Evolutionary conservation across 2,329 filamentous ascomycete species (phyloP).

Genomic region (Plenodomus biglobosus): DNA sequence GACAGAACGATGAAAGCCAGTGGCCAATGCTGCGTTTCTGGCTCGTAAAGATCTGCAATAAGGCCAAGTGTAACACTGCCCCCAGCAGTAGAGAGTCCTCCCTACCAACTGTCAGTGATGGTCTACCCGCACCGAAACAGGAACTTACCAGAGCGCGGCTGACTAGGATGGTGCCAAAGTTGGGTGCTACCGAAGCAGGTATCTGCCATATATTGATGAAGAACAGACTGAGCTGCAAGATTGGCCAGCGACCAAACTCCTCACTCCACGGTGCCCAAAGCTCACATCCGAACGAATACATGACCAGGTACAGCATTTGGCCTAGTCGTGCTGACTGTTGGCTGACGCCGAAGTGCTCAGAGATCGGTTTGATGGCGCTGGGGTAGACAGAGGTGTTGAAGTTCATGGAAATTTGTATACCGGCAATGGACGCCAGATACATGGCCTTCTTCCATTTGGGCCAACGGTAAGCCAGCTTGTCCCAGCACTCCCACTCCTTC

Average conservation of each 20-base stretch:
- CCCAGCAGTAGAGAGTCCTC: constrained; percentile 55
- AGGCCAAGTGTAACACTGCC: constrained; percentile 65
- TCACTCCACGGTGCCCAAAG: constrained; percentile 80
- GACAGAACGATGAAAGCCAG: constrained; percentile 57
- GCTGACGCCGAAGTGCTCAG: constrained; percentile 59
- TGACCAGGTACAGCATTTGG: constrained; percentile 62
- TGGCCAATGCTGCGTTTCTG: constrained; percentile 60
- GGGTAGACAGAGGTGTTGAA: constrained; percentile 58
- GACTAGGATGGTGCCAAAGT: constrained; percentile 67
- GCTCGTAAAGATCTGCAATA: constrained; percentile 62
- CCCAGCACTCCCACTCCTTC: constrained; percentile 50
- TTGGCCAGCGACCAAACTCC: constrained; percentile 65
- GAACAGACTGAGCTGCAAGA: constrained; percentile 63
- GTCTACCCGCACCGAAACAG: constrained; percentile 47
- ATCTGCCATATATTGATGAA: constrained; percentile 67
- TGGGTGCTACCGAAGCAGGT: constrained; percentile 60
- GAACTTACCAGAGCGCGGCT: constrained; percentile 59
- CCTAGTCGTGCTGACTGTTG: constrained; percentile 25
- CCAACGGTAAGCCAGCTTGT: constrained; percentile 51
- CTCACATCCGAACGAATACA: constrained; percentile 83
- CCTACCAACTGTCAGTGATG: constrained; percentile 49
- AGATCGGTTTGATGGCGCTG: constrained; percentile 53
- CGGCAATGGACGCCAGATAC: constrained; percentile 55
- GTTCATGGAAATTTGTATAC: constrained; percentile 60
- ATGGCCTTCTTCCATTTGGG: constrained; percentile 54